Percentiles rank a stretch among this genome's conserved stretches.
Conservation (phyloP, 2,329 filamentous ascomycete genomes). For the Clonostachys solani region DNA sequence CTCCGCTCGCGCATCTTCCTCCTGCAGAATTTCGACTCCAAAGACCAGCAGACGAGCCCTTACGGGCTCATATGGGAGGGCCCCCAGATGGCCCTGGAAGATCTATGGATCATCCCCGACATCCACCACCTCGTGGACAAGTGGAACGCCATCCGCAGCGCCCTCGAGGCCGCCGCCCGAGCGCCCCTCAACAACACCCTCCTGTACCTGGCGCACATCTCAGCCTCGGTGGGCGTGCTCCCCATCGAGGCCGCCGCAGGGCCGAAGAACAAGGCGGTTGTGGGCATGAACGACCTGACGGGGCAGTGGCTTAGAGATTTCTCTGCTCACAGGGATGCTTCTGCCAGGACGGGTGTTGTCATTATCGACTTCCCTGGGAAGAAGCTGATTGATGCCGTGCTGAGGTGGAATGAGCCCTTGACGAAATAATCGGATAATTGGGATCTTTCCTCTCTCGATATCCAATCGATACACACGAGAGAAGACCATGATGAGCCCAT, state of each 20-base stretch:
- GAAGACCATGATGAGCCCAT: background rate
- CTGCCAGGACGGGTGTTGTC: constrained; percentile 34
- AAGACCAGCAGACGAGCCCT: constrained; percentile 6
- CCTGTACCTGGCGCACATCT: constrained; percentile 41
- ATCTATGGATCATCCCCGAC: constrained; percentile 38
- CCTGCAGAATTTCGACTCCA: constrained; percentile 38
- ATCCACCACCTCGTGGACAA: constrained; percentile 37
- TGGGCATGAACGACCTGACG: constrained; percentile 46
- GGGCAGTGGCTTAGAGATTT: constrained; percentile 34
- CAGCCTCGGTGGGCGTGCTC: constrained; percentile 40
- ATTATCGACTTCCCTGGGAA: constrained; percentile 45
- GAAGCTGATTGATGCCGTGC: constrained; percentile 32
- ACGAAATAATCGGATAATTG: background rate
- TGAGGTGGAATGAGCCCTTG: constrained; percentile 28
- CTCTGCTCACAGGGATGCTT: constrained; percentile 13
- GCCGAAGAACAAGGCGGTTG: constrained; percentile 30
- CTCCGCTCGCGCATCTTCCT: constrained; percentile 41
- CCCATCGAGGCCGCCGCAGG: constrained; percentile 47
- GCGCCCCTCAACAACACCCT: constrained; percentile 22
- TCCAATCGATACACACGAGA: background rate
- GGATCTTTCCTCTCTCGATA: background rate
- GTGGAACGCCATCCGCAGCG: constrained; percentile 36
- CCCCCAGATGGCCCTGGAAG: constrained; percentile 38
- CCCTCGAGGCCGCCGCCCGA: constrained; percentile 29
- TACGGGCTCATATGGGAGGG: constrained; percentile 42